These are phyloP conservation scores for Trichaptum fuscoviolaceum DNA, from an alignment of 768 basidiomycete genomes.

Conservation along the genomic window DNA sequence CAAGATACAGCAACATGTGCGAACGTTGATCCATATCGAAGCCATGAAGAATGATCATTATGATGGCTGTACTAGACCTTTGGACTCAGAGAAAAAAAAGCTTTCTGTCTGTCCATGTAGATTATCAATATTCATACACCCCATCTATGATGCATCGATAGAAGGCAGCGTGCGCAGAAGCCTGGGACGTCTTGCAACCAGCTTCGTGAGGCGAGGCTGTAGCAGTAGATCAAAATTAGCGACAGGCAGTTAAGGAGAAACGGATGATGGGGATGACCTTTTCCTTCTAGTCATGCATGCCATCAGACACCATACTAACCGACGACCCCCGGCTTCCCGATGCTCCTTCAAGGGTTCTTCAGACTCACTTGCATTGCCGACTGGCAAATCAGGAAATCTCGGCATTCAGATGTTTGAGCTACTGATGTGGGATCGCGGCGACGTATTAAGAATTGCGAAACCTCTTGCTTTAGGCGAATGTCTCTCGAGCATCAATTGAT, in stretches of 20 bases:
- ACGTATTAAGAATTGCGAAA: background rate
- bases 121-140: no score
- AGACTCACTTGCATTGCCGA: background rate
- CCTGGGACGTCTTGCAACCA: no score
- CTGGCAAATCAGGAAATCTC: background rate
- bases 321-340: no score
- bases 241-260: background rate
- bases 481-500: no score
- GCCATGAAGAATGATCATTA: background rate
- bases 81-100: background rate
- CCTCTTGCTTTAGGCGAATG: background rate
- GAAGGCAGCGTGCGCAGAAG: background rate
- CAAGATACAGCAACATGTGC: no score
- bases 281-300: no score
- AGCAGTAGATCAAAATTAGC: no score
- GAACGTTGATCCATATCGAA: background rate
- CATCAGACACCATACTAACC: no score
- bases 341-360: no score
- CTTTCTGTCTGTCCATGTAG: background rate
- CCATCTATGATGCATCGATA: no score
- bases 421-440: background rate
- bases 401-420: background rate
- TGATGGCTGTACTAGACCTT: background rate
- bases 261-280: background rate
- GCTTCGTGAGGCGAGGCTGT: no score